Evolutionary conservation across 345 rosid genomes (phyloP).

Genomic region (Murraya paniculata): DNA sequence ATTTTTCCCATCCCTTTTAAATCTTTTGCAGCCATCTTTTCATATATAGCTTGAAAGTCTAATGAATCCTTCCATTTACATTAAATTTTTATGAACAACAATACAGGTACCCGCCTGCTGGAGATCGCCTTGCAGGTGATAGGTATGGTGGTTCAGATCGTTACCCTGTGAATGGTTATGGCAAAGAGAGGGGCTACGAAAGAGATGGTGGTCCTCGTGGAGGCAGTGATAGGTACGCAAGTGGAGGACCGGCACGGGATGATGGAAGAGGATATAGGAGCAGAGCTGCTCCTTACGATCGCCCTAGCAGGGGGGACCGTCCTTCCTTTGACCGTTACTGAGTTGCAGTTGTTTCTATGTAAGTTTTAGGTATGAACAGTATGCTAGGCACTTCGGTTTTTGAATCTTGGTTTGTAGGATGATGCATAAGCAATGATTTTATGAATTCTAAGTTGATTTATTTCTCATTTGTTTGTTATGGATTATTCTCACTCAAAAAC

Average conservation of each 20-base stretch:
- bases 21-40: no score
- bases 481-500: neutral
- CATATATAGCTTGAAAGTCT: neutral
- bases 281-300: conserved; percentile 76
- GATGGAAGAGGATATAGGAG: conserved; percentile 75
- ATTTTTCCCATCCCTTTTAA: no score
- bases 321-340: conserved; percentile 77
- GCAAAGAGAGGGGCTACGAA: conserved; percentile 69
- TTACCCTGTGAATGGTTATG: conserved; percentile 61
- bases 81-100: neutral
- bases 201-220: conserved; percentile 65
- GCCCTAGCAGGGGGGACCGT: conserved; percentile 71
- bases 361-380: conserved; percentile 3
- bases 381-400: neutral
- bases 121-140: conserved; percentile 70
- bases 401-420: neutral
- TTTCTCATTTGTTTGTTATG: neutral
- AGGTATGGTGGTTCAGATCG: conserved; percentile 76
- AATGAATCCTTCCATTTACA: neutral
- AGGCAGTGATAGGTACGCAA: conserved; percentile 61
- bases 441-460: neutral
- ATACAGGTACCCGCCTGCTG: conserved; percentile 66
- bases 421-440: neutral
- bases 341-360: neutral
- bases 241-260: conserved; percentile 64